phyloP scores from a whole-genome alignment of 768 basidiomycete genomes.

The Panus rudis region DNA sequence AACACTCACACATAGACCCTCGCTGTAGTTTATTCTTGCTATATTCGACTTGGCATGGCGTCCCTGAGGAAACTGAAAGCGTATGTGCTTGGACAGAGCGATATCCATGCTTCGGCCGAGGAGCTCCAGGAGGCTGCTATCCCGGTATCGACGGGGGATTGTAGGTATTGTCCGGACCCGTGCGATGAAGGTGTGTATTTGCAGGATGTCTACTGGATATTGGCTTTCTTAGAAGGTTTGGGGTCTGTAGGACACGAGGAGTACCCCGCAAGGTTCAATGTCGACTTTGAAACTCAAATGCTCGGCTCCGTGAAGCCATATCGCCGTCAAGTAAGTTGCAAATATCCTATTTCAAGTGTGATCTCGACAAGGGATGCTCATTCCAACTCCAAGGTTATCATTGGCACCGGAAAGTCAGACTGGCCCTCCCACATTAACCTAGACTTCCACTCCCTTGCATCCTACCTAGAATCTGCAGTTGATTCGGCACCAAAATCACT shows the following conservation, averaged over 20 bases:
- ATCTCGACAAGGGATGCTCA: slow-evolving; percentile 9
- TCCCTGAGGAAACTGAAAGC: slow-evolving; percentile 21
- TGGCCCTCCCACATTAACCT: slow-evolving; percentile 81
- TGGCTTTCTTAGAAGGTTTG: background rate
- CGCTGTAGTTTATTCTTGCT: too few species aligned
- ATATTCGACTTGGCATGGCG: slow-evolving; percentile 15
- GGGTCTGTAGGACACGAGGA: slow-evolving; percentile 55
- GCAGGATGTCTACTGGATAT: too few species aligned
- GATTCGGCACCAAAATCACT: slow-evolving; percentile 3
- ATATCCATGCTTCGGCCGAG: slow-evolving; percentile 34
- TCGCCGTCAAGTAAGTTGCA: slow-evolving; percentile 60
- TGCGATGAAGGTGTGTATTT: slow-evolving; percentile 56
- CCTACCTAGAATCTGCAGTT: slow-evolving; percentile 33
- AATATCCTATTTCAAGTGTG: background rate
- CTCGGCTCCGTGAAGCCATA: slow-evolving; percentile 84
- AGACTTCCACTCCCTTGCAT: slow-evolving; percentile 63
- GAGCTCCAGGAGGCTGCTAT: slow-evolving; percentile 52
- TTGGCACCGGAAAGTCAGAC: slow-evolving; percentile 86
- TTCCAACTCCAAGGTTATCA: slow-evolving; percentile 52
- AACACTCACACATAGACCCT: too few species aligned
- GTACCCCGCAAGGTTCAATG: slow-evolving; percentile 63
- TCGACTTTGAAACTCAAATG: slow-evolving; percentile 77
- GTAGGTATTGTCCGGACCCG: slow-evolving; percentile 68
- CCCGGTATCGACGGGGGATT: slow-evolving; percentile 62
- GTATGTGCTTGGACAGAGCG: slow-evolving; percentile 20